Conservation (phyloP, 1,139 yeast genomes). For the Yamadazyma siamensis region DNA sequence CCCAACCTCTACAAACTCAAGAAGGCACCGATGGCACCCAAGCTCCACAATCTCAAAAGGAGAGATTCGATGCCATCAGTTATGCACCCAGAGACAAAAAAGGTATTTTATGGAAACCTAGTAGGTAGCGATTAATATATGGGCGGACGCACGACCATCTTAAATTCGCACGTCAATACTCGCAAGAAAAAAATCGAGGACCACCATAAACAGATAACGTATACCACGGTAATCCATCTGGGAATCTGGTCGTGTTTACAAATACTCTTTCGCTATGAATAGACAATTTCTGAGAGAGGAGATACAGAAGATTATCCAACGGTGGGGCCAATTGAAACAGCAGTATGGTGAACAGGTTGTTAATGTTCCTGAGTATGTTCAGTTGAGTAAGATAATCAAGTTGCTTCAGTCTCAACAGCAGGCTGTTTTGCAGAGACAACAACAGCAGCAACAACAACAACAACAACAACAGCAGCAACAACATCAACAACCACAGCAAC, state of each 20-base stretch:
- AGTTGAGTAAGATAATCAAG: constrained; percentile 53
- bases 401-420: constrained; percentile 41
- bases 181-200: too few species aligned
- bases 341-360: constrained; percentile 66
- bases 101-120: constrained; percentile 52
- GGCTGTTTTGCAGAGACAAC: constrained; percentile 13
- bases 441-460: constrained; percentile 14
- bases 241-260: too few species aligned
- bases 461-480: constrained; percentile 11
- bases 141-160: too few species aligned
- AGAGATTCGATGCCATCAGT: constrained; percentile 42
- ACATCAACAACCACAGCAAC: constrained; percentile 6
- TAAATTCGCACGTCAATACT: too few species aligned
- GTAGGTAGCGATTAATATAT: neutral
- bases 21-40: constrained; percentile 17
- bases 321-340: constrained; percentile 61
- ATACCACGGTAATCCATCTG: constrained; percentile 3
- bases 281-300: constrained; percentile 38
- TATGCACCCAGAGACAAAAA: constrained; percentile 51
- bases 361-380: constrained; percentile 59
- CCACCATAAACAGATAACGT: constrained; percentile 6
- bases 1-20: constrained; percentile 5
- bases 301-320: constrained; percentile 41
- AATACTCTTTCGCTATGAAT: constrained; percentile 20
- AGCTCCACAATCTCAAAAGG: constrained; percentile 25